These are phyloP conservation scores for Prunus campanulata DNA, from an alignment of 306 rosid genomes.

Conservation along the genomic window DNA sequence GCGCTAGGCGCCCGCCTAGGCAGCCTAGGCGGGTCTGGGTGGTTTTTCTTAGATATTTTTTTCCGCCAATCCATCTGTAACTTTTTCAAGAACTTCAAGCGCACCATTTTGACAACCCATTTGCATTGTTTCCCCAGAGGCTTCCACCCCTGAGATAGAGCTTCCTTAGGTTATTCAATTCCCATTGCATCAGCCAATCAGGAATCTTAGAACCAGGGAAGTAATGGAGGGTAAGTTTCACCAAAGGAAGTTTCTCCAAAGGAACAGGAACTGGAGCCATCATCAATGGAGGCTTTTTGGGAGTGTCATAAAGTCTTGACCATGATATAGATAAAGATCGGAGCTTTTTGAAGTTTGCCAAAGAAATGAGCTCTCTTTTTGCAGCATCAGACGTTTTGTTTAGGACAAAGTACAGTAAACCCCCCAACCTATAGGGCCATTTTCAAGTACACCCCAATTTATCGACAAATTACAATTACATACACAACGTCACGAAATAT, in stretches of 20 bases:
- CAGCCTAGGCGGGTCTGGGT: too few species aligned
- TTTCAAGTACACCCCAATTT: too few species aligned
- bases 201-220: neutral
- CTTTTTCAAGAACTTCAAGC: constrained; percentile 1
- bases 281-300: neutral
- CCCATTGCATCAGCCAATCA: neutral
- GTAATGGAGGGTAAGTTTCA: constrained; percentile 19
- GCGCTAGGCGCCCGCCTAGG: too few species aligned
- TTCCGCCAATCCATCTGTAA: constrained; percentile 14
- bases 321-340: constrained; percentile 18
- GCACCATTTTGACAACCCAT: neutral
- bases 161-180: neutral
- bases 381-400: neutral
- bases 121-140: neutral
- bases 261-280: too few species aligned
- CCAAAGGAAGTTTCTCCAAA: neutral
- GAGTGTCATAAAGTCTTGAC: neutral
- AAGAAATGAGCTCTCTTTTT: neutral
- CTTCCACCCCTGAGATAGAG: constrained; percentile 18
- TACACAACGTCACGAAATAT: too few species aligned
- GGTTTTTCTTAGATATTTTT: too few species aligned
- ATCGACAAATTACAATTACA: too few species aligned
- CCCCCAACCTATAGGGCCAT: too few species aligned
- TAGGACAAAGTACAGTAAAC: too few species aligned
- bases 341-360: neutral